Percentiles rank a stretch among this genome's conserved stretches.
Evolutionary conservation across 139 green algal species (phyloP).

Genomic region (Tetraselmis chui): DNA sequence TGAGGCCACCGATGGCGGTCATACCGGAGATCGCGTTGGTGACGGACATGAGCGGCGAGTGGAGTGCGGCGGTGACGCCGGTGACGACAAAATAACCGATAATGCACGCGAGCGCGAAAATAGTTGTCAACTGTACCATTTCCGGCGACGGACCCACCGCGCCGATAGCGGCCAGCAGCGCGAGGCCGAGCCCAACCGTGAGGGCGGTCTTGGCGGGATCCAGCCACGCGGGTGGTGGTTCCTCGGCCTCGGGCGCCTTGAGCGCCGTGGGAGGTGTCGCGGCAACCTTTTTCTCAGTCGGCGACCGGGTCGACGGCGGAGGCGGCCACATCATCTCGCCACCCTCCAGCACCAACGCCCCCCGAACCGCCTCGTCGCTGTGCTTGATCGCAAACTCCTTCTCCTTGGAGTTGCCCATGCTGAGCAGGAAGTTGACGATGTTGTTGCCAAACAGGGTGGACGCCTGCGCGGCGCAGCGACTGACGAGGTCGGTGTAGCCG

Average conservation of each 20-base stretch:
- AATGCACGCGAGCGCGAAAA: conserved; percentile 10
- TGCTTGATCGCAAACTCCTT: not conserved
- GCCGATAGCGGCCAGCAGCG: not conserved
- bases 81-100: conserved; percentile 17
- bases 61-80: conserved; percentile 23
- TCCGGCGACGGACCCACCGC: not conserved
- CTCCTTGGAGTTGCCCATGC: conserved; percentile 6
- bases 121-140: not conserved
- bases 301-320: no score
- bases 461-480: conserved; percentile 16
- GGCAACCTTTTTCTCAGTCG: not conserved
- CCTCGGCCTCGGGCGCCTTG: conserved; percentile 4
- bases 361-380: not conserved
- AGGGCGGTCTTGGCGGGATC: not conserved
- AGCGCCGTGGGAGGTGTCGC: not conserved
- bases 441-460: conserved; percentile 24
- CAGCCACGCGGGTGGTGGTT: not conserved
- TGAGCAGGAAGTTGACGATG: conserved; percentile 22
- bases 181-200: not conserved
- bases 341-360: no score
- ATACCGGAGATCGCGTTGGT: conserved; percentile 38
- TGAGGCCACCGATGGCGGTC: conserved; percentile 14
- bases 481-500: conserved; percentile 26
- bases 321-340: not conserved
- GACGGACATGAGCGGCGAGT: conserved; percentile 35